These are phyloP conservation scores for Ilex asprella DNA, from an alignment of 257 asterid species.

Conservation along the genomic window DNA sequence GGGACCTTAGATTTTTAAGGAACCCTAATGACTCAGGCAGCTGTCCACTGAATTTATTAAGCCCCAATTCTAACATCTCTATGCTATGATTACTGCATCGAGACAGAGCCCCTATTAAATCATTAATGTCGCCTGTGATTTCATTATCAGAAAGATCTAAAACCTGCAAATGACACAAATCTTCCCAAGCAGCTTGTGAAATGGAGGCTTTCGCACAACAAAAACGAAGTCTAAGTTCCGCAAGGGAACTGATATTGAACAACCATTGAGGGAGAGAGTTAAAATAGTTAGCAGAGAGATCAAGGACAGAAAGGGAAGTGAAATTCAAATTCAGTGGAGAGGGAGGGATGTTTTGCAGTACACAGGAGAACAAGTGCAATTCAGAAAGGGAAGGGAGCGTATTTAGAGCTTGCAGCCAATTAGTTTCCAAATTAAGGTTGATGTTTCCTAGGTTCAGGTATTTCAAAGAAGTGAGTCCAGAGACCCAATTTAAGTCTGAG, in stretches of 20 bases:
- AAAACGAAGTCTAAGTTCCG: conserved; percentile 6
- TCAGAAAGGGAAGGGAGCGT: conserved; percentile 5
- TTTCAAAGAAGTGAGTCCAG: neutral
- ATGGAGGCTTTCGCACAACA: neutral
- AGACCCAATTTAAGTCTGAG: conserved; percentile 1
- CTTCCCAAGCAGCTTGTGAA: neutral
- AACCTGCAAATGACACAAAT: neutral
- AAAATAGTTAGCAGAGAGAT: conserved; percentile 6
- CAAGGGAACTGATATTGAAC: conserved; percentile 14
- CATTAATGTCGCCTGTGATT: neutral
- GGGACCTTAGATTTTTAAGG: neutral
- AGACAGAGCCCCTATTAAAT: conserved; percentile 2
- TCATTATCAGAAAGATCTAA: neutral
- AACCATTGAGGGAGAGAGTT: conserved; percentile 21
- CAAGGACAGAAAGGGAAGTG: neutral
- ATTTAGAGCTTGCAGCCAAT: conserved; percentile 8
- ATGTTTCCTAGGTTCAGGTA: neutral
- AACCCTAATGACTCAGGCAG: conserved; percentile 8
- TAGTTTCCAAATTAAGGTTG: neutral
- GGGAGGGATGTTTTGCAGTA: neutral
- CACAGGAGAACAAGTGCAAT: neutral
- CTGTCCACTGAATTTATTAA: conserved; percentile 7
- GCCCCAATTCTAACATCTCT: conserved; percentile 2
- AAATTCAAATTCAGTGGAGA: neutral
- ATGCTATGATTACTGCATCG: conserved; percentile 2